A percentile compares a stretch with the other conserved stretches of the same genome.
Evolutionary conservation across 306 rosid species (phyloP).

Genomic region (Prunus campanulata): DNA sequence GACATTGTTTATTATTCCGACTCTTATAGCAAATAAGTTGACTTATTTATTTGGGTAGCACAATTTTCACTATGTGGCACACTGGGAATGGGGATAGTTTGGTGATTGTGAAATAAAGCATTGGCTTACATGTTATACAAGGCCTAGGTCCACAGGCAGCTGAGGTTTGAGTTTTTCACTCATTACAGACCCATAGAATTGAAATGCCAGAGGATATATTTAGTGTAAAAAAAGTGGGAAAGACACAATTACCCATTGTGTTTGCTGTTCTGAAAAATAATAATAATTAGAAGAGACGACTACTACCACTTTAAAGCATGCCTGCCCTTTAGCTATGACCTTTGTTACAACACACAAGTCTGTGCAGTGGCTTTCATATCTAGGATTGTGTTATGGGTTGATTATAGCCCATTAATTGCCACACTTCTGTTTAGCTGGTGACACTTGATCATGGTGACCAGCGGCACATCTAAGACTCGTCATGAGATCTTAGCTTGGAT

Average conservation of each 20-base stretch:
- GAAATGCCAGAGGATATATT: not conserved
- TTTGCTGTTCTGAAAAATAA: too few relatives aligned
- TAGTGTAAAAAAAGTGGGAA: not conserved
- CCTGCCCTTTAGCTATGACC: too few relatives aligned
- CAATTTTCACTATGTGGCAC: not conserved
- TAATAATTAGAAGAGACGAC: too few relatives aligned
- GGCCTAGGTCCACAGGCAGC: not conserved
- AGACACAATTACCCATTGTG: not conserved
- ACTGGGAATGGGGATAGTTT: not conserved
- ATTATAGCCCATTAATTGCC: not conserved
- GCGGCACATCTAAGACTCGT: not conserved
- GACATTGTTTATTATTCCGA: not conserved
- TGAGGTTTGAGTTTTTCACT: too few relatives aligned
- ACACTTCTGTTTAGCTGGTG: not conserved
- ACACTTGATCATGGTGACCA: not conserved
- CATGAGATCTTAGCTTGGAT: not conserved
- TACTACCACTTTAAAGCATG: too few relatives aligned
- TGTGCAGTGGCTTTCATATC: too few relatives aligned
- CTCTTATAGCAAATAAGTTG: not conserved
- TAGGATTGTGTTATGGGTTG: not conserved
- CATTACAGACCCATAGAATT: not conserved
- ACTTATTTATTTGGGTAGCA: not conserved
- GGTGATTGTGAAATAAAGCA: not conserved
- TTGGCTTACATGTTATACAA: constrained; percentile 1
- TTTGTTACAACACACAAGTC: too few relatives aligned